Base-by-base conservation (phyloP, 495 filamentous ascomycete species). In the Opeltia flavorubescens region DNA sequence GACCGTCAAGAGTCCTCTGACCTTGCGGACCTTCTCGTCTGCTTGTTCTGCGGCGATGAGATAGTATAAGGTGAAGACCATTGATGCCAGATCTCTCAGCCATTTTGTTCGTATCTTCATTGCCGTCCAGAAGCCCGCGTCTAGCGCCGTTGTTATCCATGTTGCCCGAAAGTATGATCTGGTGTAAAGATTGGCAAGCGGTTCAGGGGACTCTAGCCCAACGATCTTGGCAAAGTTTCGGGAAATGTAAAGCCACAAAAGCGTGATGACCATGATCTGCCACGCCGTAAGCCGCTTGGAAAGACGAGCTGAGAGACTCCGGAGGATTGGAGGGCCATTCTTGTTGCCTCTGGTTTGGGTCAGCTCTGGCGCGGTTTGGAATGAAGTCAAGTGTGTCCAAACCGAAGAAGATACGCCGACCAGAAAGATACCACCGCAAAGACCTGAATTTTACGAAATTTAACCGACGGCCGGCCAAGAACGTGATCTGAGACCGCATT, bases 61-160 rank as follows among this genome's bases (percentile, higher is more conserved):
- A 61, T 98, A 98, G 63, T 94, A 96, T 1, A 78, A 58, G 1
- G 80, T 81, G 58, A 95, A 96, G 20, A 84, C 69, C 18, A 98
- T 70, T 50, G 83, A 87, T 3, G 79, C 75, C 13, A 94, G 56
- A 59, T 96, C 89, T 21, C 86, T 72, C 15, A 93, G 58, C 82
- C 83, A 87, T 55, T 86, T 89, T 45, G 70, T 75, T 39, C 74
- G 75, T 43, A 98, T 84, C 46, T 78, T 81, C 91, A 98, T 98
- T 4, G 91, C 93, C 0, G 87, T 94, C 91, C 91, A 98, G 62
- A 95, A 98, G 0, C 91, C 91, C 8, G 91, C 91, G 59, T 98
- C 91, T 47, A 98, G 62, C 0, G 86, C 91, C 0, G 91, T 98
- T 31, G 89, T 81, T 20, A 95, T 77, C 91, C 89, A 96, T 68